A percentile compares a stretch with the other conserved stretches of the same genome.
These are phyloP conservation scores for Euptelea pleiosperma DNA, from an alignment of 164 flowering plant genomes.

Conservation along the genomic window DNA sequence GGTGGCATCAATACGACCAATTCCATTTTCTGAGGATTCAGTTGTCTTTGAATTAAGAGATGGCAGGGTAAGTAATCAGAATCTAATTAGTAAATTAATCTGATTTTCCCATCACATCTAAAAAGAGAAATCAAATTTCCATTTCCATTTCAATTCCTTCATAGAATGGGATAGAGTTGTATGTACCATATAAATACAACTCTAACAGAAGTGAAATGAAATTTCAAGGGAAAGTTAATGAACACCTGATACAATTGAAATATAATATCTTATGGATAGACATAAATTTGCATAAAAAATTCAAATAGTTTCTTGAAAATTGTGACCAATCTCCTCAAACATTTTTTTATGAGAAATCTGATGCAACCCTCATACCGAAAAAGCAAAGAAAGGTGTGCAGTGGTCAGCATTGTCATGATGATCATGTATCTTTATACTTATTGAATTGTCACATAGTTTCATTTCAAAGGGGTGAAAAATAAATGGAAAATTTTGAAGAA, in stretches of 20 bases:
- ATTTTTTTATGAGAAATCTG: no score
- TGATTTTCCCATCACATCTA: neutral
- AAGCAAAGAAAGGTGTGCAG: neutral
- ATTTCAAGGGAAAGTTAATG: no score
- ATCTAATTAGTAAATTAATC: neutral
- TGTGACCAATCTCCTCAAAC: neutral
- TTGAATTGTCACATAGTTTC: neutral
- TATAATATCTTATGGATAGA: no score
- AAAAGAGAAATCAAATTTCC: neutral
- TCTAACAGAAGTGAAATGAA: no score
- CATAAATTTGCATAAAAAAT: no score
- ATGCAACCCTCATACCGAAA: no score
- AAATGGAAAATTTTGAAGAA: neutral
- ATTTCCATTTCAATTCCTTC: neutral
- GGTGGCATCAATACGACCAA: conserved; percentile 69
- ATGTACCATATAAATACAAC: conserved; percentile 2
- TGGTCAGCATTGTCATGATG: neutral
- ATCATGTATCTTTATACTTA: neutral
- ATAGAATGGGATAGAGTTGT: neutral
- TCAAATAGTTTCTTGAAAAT: neutral
- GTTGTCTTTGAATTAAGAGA: conserved; percentile 70
- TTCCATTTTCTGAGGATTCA: conserved; percentile 60
- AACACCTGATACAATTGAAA: no score
- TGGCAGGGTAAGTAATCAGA: conserved; percentile 63
- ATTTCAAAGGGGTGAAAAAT: neutral